Conservation (phyloP, 345 rosid species). For the Syzygium aqueum region DNA sequence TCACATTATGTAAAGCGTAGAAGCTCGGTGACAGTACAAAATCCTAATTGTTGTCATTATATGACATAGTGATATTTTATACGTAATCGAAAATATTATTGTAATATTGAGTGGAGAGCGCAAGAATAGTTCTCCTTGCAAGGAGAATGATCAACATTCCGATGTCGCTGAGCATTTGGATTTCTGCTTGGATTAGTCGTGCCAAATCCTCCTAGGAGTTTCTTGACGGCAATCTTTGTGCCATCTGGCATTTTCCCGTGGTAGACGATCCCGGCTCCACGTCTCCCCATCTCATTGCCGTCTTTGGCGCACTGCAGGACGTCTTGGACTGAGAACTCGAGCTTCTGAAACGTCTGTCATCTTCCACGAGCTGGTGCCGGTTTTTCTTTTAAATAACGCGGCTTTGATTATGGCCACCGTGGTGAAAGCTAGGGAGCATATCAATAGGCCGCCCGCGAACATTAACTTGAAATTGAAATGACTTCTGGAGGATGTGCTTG, state of each 20-base stretch:
- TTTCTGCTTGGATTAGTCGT: neutral
- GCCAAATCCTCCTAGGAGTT: constrained; percentile 35
- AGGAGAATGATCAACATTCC: no score
- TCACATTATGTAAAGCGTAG: no score
- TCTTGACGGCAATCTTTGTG: constrained; percentile 47
- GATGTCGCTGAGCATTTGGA: no score
- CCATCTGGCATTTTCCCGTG: constrained; percentile 48
- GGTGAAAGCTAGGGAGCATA: constrained; percentile 33
- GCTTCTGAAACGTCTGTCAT: constrained; percentile 51
- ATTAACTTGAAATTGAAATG: constrained; percentile 30
- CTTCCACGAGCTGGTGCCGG: constrained; percentile 29
- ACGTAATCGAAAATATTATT: no score
- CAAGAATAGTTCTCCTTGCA: no score
- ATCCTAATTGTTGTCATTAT: no score
- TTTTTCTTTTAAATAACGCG: constrained; percentile 26
- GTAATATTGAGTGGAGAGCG: no score
- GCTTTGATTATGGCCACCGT: constrained; percentile 39
- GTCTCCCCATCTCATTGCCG: constrained; percentile 46
- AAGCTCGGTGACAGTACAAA: no score
- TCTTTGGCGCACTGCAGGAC: constrained; percentile 51
- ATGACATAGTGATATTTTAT: no score
- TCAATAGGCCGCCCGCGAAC: constrained; percentile 33
- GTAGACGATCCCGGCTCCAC: constrained; percentile 59
- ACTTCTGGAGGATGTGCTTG: constrained; percentile 1
- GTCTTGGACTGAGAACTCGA: constrained; percentile 36